Evolutionary conservation across 108 stramenopile species (phyloP), one percentile per base, ranked within the genome.

Genomic region (Cylindrotheca closterium): DNA sequence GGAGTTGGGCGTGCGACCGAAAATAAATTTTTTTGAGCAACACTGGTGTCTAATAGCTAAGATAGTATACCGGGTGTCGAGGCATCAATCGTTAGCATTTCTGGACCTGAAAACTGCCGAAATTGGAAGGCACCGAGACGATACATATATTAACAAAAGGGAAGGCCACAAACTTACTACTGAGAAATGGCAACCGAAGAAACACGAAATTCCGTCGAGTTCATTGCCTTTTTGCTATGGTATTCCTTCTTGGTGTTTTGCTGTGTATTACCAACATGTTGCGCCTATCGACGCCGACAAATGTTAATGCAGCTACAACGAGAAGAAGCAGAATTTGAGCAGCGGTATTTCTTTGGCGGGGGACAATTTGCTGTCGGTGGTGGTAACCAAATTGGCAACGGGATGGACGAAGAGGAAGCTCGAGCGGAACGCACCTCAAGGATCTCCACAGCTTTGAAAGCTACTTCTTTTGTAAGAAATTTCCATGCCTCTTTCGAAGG

Each of bases 201-300:
- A n/a, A n/a, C n/a, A n/a, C n/a, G 37, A 7, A 75, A 73, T 47
- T 22, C 63, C n/a, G 65, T 55, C 24, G 79, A 90, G 58, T 84
- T 87, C 75, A 67, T 84, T 15, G 77, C 79, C 56, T 91, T 87
- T 60, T 34, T 85, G 21, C 33, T 74, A 23, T 91, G 86, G 89
- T 91, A 91, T 50, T 31, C 79, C 30, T 81, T 82, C 24, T 51
- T 91, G 48, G 68, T 91, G 10, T 25, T 82, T 4, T 91, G 89
- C 62, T 91, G 89, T 65, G 37, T 91, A 34, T 50, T 87, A 0
- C 89, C 89, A 49, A 83, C 86, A n/a, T 70, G 66, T 29, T 84
- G 76, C 42, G 84, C 81, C 22, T 86, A 79, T 60, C 78, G 84
- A 12, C 53, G 82, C 60, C 73, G 82, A 22, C 64, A 82, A 3